A percentile compares a stretch with the other conserved stretches of the same genome.
Conservation (phyloP, 345 rosid species). For the Ceriops tagal region DNA sequence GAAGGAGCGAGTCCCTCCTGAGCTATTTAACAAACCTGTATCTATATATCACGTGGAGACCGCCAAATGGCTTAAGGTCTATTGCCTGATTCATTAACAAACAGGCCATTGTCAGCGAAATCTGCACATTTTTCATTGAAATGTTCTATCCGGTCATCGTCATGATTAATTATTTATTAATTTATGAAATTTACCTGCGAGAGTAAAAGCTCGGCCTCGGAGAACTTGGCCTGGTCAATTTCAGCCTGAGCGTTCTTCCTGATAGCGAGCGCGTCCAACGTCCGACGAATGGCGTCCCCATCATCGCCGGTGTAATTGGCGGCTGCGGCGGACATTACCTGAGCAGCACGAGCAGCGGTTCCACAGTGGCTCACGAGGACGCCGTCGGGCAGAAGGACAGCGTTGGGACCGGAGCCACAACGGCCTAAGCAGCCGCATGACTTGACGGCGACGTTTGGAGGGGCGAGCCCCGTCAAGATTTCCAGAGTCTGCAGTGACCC, state of each 20-base stretch:
- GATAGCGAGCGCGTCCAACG: constrained; percentile 58
- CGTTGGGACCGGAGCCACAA: constrained; percentile 87
- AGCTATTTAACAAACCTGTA: constrained; percentile 44
- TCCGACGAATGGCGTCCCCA: constrained; percentile 28
- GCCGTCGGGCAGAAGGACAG: constrained; percentile 64
- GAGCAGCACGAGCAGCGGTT: constrained; percentile 67
- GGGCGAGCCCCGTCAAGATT: constrained; percentile 55
- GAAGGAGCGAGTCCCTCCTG: background rate
- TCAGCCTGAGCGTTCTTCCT: constrained; percentile 57
- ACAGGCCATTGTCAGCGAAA: background rate
- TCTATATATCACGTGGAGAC: constrained; percentile 62
- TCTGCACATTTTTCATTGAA: background rate
- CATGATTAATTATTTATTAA: too few species aligned
- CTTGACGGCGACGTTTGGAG: constrained; percentile 53
- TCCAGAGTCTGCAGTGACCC: constrained; percentile 70
- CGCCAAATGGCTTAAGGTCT: constrained; percentile 62
- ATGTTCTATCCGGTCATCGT: background rate
- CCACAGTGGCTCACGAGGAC: constrained; percentile 58
- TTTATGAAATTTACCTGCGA: constrained; percentile 46
- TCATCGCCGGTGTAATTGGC: background rate
- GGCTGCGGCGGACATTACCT: constrained; percentile 34
- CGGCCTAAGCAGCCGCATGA: constrained; percentile 75
- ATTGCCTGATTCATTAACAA: constrained; percentile 52
- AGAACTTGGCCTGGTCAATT: constrained; percentile 43
- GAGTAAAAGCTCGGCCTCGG: constrained; percentile 52